Percentiles rank a stretch among this genome's conserved stretches.
phyloP scores from a whole-genome alignment of 768 basidiomycete species.

The Hericium rajendrae region DNA sequence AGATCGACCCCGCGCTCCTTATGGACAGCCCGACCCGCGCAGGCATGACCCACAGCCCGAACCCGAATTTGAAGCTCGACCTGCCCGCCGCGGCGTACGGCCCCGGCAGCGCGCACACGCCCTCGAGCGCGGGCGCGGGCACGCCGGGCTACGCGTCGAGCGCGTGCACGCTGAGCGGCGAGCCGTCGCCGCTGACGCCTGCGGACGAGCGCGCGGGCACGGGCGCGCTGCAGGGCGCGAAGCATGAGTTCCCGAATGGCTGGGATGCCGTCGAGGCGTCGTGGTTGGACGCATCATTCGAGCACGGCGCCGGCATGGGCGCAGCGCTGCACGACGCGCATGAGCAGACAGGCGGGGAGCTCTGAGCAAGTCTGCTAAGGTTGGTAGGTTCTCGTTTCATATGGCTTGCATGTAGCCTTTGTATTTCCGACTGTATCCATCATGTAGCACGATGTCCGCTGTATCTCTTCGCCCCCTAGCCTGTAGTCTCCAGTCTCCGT shows the following conservation, averaged over 20 bases:
- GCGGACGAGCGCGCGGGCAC: neutral
- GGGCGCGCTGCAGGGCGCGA: neutral
- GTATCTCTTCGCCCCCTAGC: too few species aligned
- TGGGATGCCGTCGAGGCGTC: neutral
- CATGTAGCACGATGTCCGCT: too few species aligned
- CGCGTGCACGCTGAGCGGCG: neutral
- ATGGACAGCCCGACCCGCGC: neutral
- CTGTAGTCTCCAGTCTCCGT: too few species aligned
- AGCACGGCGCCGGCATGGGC: neutral
- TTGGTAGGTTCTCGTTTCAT: too few species aligned
- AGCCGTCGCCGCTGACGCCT: constrained; percentile 1
- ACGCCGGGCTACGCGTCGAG: too few species aligned
- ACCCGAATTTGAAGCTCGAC: neutral
- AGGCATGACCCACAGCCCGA: neutral
- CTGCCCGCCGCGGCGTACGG: too few species aligned
- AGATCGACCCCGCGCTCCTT: constrained; percentile 11
- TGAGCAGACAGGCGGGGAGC: neutral
- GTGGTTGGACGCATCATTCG: neutral
- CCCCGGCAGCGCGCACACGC: neutral
- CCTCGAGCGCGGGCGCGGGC: neutral
- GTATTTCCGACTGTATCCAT: too few species aligned
- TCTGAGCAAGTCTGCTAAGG: too few species aligned
- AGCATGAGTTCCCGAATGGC: neutral
- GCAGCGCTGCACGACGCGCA: neutral
- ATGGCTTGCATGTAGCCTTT: too few species aligned